Percentiles rank a stretch among this genome's conserved stretches.
phyloP scores from a whole-genome alignment of 192 early-diverging fungal genomes.

The Fimicolochytrium jonesii region DNA sequence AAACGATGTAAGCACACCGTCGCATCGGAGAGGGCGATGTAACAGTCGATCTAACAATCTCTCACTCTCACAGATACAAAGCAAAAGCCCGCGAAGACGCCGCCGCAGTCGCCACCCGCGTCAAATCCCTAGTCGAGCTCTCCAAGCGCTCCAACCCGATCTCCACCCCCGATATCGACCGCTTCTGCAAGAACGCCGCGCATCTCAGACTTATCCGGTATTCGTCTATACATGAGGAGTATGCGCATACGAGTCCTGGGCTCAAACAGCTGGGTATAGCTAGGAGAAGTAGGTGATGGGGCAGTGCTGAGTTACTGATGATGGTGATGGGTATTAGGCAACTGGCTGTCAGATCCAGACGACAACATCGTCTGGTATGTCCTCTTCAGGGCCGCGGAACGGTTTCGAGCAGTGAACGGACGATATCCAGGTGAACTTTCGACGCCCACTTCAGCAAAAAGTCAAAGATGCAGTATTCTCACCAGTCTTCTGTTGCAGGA shows the following conservation, averaged over 20 bases:
- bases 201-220: slow-evolving; percentile 67
- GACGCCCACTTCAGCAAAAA: not conserved
- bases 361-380: slow-evolving; percentile 62
- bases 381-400: slow-evolving; percentile 61
- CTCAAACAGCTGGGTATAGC: no score
- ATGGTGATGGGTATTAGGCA: slow-evolving; percentile 46
- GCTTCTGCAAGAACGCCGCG: slow-evolving; percentile 79
- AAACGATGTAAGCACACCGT: slow-evolving; percentile 78
- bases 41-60: not conserved
- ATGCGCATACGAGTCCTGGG: no score
- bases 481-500: no score
- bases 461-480: no score
- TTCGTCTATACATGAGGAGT: slow-evolving; percentile 54
- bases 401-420: slow-evolving; percentile 51
- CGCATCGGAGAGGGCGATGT: no score
- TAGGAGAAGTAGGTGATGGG: no score
- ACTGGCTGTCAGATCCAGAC: slow-evolving; percentile 49
- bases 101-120: not conserved
- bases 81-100: slow-evolving; percentile 62
- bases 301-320: no score
- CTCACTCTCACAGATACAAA: slow-evolving; percentile 59
- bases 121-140: slow-evolving; percentile 40
- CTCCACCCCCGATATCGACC: slow-evolving; percentile 28
- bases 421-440: slow-evolving; percentile 58
- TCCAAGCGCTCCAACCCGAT: slow-evolving; percentile 52